phyloP scores from a whole-genome alignment of 1,284 basidiomycete genomes.

The Phlebopus sp. region DNA sequence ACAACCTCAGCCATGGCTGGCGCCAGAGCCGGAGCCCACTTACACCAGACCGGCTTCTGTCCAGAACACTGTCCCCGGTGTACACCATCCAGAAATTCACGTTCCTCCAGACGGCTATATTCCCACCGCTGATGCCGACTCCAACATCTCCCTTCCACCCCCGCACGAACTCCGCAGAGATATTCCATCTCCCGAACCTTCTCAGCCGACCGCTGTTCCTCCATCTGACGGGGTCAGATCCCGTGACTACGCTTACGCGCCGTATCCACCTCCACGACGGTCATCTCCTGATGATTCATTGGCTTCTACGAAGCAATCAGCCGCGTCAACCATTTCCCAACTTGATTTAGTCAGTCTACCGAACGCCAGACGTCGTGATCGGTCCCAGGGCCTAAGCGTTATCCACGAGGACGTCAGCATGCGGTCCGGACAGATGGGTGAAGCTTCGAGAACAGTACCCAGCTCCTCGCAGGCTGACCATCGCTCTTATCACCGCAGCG shows the following conservation, averaged over 20 bases:
- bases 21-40: conserved; percentile 9
- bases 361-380: conserved; percentile 23
- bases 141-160: conserved; percentile 28
- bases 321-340: conserved; percentile 37
- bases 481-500: conserved; percentile 3
- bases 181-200: conserved; percentile 30
- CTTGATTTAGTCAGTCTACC: conserved; percentile 40
- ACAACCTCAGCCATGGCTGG: conserved; percentile 22
- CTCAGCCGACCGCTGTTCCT: conserved; percentile 20
- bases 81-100: conserved; percentile 13
- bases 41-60: conserved; percentile 17
- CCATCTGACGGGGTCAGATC: conserved; percentile 19
- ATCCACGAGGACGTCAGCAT: conserved; percentile 40
- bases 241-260: conserved; percentile 26
- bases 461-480: conserved; percentile 18
- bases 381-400: conserved; percentile 32
- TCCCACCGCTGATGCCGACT: conserved; percentile 21
- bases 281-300: conserved; percentile 30
- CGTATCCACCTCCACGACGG: conserved; percentile 19
- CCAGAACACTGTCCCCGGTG: conserved; percentile 18
- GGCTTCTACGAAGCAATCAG: conserved; percentile 29
- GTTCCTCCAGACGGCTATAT: conserved; percentile 29
- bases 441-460: conserved; percentile 22
- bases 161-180: conserved; percentile 27
- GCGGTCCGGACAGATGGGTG: conserved; percentile 27